These are phyloP conservation scores for Ceriops decandra DNA, from an alignment of 345 rosid genomes.

Conservation along the genomic window DNA sequence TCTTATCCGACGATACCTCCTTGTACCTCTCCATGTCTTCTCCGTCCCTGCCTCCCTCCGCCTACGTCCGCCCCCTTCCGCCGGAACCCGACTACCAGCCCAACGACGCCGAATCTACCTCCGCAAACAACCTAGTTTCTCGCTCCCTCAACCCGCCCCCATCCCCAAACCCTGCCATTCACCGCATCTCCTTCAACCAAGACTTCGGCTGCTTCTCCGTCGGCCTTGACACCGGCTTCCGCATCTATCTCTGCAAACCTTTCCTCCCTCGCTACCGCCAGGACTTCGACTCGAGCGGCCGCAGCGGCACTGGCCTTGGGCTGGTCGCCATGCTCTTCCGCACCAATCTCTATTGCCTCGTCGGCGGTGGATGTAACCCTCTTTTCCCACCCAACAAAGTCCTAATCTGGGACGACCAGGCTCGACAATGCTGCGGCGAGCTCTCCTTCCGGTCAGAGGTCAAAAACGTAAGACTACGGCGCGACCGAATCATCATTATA, in stretches of 20 bases:
- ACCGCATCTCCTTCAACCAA: slow-evolving; percentile 49
- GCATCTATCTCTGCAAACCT: slow-evolving; percentile 42
- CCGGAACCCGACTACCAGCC: slow-evolving; percentile 5
- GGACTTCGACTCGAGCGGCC: slow-evolving; percentile 21
- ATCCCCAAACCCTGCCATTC: slow-evolving; percentile 14
- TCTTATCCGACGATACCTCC: too few species aligned
- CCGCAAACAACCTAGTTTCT: not conserved
- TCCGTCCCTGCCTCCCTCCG: slow-evolving; percentile 1
- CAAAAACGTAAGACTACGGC: slow-evolving; percentile 33
- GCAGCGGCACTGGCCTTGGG: slow-evolving; percentile 29
- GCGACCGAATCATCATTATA: slow-evolving; percentile 36
- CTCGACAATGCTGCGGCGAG: slow-evolving; percentile 35
- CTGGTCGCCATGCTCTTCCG: slow-evolving; percentile 40
- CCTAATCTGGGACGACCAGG: slow-evolving; percentile 47
- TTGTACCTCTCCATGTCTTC: not conserved
- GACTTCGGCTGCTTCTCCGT: slow-evolving; percentile 41
- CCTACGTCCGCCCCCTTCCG: not conserved
- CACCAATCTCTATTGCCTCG: slow-evolving; percentile 35
- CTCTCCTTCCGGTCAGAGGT: slow-evolving; percentile 43
- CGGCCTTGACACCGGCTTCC: slow-evolving; percentile 40
- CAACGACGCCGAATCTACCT: slow-evolving; percentile 6
- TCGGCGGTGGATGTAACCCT: slow-evolving; percentile 32
- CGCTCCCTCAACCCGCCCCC: slow-evolving; percentile 1
- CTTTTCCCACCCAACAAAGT: slow-evolving; percentile 29
- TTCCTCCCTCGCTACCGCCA: slow-evolving; percentile 35